phyloP scores from a whole-genome alignment of 192 early-diverging fungal genomes.

The Coemansia sp. region DNA sequence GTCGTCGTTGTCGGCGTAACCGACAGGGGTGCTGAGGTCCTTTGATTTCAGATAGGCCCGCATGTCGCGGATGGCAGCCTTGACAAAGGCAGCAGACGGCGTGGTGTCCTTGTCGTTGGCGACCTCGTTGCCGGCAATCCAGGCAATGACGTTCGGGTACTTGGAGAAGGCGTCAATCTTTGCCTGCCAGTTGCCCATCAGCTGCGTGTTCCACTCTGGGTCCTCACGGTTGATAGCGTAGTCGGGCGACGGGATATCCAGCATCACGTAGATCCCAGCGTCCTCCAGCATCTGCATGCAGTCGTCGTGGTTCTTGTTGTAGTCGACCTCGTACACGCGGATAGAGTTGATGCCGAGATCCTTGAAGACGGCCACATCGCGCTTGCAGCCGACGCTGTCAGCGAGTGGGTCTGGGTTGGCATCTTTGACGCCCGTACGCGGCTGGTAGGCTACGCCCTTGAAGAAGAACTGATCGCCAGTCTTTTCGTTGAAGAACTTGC shows the following conservation, averaged over 20 bases:
- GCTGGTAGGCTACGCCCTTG: conserved; percentile 77
- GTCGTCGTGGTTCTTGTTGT: conserved; percentile 62
- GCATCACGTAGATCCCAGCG: conserved; percentile 71
- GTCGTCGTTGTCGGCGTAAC: conserved; percentile 78
- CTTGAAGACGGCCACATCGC: conserved; percentile 66
- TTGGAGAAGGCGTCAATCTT: conserved; percentile 68
- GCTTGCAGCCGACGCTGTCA: conserved; percentile 58
- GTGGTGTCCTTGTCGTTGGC: conserved; percentile 63
- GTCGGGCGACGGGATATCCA: conserved; percentile 64
- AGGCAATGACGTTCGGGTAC: conserved; percentile 66
- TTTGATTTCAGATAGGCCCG: conserved; percentile 61
- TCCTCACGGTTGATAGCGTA: conserved; percentile 64
- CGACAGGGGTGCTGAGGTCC: conserved; percentile 63
- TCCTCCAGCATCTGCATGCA: conserved; percentile 69
- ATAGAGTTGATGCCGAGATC: conserved; percentile 68
- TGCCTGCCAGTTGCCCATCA: conserved; percentile 58
- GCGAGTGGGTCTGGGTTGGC: conserved; percentile 62
- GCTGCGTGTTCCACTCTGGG: conserved; percentile 60
- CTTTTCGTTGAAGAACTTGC: conserved; percentile 70
- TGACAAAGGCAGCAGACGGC: conserved; percentile 56
- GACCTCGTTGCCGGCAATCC: conserved; percentile 77
- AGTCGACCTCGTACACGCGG: conserved; percentile 72
- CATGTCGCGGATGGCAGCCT: conserved; percentile 67
- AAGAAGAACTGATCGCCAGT: conserved; percentile 74
- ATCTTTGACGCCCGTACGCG: conserved; percentile 47